Base-by-base conservation (phyloP, 2,329 filamentous ascomycete species). In the Blumeria graminis region DNA sequence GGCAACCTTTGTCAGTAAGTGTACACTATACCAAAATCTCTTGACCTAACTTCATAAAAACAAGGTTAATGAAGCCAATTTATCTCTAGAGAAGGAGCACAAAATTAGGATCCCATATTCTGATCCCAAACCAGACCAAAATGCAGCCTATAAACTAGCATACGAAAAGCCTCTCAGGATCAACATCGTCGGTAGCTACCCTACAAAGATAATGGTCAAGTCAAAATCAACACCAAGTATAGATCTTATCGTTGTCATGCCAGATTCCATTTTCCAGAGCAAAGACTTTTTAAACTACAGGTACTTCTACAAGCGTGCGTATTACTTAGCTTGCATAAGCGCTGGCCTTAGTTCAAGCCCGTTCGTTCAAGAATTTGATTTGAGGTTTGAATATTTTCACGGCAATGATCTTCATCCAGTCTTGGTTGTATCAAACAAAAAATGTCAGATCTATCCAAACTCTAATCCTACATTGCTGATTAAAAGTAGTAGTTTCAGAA, bases 201-300 rank as follows among this genome's bases (percentile, higher is more conserved):
- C 84, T 10, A 73, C 85, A 55, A 82, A 79, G 67, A 89, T 82
- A 1, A 82, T 86, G 69, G 72, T 80, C 57, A 84, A 83, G 63
- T 73, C 74, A 10, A 77, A 82, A 61, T 69, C 70, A 53, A 68
- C 67, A 32, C 70, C 81, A 32, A 73, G 76, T 14, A 74, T 95
- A 58, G 90, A 96, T 68, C 78, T 96, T 75, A 80, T 90, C 6
- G 79, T 94, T 14, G 84, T 84, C 52, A 93, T 98, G 80, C 90
- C 92, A 5, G 68, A 72, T 57, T 71, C 76, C 0, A 70, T 94
- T 11, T 89, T 96, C 64, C 87, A 94, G 65, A 86, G 93, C 48
- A 96, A 96, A 69, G 92, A 98, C 69, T 95, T 90, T 67, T 75
- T 89, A 54, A 88, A 94, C 67, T 76, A 92, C 72, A 80, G 92